Evolutionary conservation across 805 yeast genomes (phyloP), one percentile per base, ranked within the genome.

Genomic region (Metschnikowia matae): DNA sequence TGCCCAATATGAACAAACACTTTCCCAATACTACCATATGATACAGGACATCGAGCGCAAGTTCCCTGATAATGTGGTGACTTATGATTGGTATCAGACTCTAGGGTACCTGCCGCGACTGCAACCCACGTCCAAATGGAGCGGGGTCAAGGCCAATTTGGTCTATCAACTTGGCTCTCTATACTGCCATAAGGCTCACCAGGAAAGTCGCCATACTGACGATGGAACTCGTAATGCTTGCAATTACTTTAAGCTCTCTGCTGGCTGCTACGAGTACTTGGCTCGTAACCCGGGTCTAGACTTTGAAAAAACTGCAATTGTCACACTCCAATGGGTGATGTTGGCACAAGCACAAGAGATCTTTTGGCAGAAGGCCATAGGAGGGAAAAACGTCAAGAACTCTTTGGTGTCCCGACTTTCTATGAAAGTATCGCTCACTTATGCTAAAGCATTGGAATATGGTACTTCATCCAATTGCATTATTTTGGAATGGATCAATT

Each of bases 301-400:
- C 47, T 65, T 87, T 14, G 81, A 80, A 37, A 40, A 50, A 1
- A 74, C 74, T 11, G 80, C 88, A 0, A 59, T 86, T 8, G 66
- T 70, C 11, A 71, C 83, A 15, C 67, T 90, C 48, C 66, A 74
- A 35, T 56, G 63, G 11, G 60, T 89, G 34, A 79, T 80, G 80
- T 62, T 87, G 37, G 94, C 96, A 0, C 96, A 89, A 60, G 94
- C 96, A 0, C 96, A 90, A 65, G 97, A 91, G 61, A 76, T 82
- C 11, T 81, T 85, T 46, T 90, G 97, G 96, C 82, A 79, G 44
- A 83, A 84, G 58, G 89, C 96, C 0, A 48, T 70, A 3, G 65
- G 73, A 0, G 64, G 68, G 36, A 64, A 67, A 15, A 69, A 72
- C 11, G 60, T 80, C 58, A 85, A 83, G 57, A 82, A 86, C 60